Evolutionary conservation across 1,284 basidiomycete species (phyloP).

Genomic region (Sparassis latifolia): DNA sequence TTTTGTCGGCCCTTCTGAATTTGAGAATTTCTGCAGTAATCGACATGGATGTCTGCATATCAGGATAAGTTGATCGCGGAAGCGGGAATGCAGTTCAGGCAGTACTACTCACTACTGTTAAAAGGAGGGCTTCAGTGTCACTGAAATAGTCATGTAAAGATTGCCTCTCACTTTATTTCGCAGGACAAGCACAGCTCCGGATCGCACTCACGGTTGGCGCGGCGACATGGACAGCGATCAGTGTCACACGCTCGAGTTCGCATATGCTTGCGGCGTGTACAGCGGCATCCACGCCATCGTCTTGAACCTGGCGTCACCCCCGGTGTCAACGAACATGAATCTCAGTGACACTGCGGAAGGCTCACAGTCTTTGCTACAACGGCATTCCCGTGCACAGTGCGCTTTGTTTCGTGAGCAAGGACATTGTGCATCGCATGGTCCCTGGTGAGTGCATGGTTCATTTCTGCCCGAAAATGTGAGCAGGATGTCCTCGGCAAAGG

Average conservation of each 20-base stretch:
- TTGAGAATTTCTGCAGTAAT: conserved; percentile 33
- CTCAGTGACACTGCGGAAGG: not conserved
- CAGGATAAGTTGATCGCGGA: not conserved
- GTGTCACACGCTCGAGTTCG: conserved; percentile 20
- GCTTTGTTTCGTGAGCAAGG: conserved; percentile 31
- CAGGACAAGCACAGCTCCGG: conserved; percentile 39
- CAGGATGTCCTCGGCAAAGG: no score
- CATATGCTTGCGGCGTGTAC: conserved; percentile 17
- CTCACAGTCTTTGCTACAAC: conserved; percentile 34
- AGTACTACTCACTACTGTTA: not conserved
- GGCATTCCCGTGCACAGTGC: conserved; percentile 35
- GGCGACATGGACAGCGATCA: conserved; percentile 38
- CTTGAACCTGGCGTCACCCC: conserved; percentile 26
- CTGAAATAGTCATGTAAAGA: not conserved
- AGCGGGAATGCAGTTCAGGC: not conserved
- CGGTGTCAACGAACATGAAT: not conserved
- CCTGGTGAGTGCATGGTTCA: conserved; percentile 37
- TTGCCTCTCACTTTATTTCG: conserved; percentile 6
- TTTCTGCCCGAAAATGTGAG: conserved; percentile 4
- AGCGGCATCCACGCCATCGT: conserved; percentile 40
- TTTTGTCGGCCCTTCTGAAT: conserved; percentile 37
- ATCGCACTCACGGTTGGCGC: conserved; percentile 41
- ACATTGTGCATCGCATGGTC: conserved; percentile 37
- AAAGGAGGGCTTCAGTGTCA: not conserved
- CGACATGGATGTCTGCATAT: conserved; percentile 15